Conservation (phyloP, 176 grass and related monocot species). For the Aechmea fasciata region DNA sequence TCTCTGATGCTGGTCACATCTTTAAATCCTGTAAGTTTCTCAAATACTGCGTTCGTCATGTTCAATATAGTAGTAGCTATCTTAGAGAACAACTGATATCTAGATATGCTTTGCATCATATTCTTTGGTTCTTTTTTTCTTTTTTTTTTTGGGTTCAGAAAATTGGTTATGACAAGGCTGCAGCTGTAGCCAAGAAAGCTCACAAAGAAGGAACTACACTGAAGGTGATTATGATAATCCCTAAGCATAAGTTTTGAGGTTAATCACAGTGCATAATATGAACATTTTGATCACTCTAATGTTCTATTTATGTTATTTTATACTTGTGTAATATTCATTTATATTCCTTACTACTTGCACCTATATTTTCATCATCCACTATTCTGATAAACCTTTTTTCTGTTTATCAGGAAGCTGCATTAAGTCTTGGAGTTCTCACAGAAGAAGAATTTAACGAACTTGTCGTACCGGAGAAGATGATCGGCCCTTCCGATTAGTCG, state of each 20-base stretch:
- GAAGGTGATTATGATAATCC: slow-evolving; percentile 50
- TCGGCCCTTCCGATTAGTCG: neutral
- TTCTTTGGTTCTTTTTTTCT: slow-evolving; percentile 2
- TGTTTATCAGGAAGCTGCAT: slow-evolving; percentile 17
- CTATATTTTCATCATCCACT: too few species aligned
- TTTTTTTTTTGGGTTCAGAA: slow-evolving; percentile 47
- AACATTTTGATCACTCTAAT: too few species aligned
- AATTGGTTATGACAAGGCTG: slow-evolving; percentile 97
- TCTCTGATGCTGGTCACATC: slow-evolving; percentile 97
- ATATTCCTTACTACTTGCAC: too few species aligned
- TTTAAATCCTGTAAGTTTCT: slow-evolving; percentile 82
- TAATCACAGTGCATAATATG: too few species aligned
- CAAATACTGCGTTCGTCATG: too few species aligned
- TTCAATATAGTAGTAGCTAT: too few species aligned
- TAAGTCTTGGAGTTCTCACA: slow-evolving; percentile 18
- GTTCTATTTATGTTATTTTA: too few species aligned
- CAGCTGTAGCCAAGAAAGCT: slow-evolving; percentile 96
- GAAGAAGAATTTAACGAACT: slow-evolving; percentile 17
- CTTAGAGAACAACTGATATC: too few species aligned
- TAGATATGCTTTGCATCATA: slow-evolving; percentile 4
- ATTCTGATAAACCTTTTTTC: neutral
- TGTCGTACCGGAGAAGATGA: slow-evolving; percentile 21
- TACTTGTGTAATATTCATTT: too few species aligned
- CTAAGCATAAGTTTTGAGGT: too few species aligned
- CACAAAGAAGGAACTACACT: slow-evolving; percentile 98